Evolutionary conservation across 305 asterid species (phyloP).

Genomic region (Fraxinus floribunda): DNA sequence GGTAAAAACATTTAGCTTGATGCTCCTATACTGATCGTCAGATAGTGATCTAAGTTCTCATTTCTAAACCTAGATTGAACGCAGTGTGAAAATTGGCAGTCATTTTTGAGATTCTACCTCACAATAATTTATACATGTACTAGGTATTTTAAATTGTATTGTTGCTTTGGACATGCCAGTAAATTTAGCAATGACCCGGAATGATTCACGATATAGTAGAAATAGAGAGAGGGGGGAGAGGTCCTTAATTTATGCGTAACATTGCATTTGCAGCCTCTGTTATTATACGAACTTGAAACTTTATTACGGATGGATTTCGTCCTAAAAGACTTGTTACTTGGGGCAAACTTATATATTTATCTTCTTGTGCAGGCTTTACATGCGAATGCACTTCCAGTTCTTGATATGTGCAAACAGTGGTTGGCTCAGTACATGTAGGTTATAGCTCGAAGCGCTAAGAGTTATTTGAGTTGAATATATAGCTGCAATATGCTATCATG

Average conservation of each 20-base stretch:
- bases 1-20: background rate
- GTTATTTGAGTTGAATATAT: conserved; percentile 26
- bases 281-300: background rate
- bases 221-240: background rate
- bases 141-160: background rate
- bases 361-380: conserved; percentile 72
- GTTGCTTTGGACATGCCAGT: background rate
- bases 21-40: background rate
- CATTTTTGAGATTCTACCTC: background rate
- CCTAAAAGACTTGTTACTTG: background rate
- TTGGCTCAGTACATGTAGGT: conserved; percentile 85
- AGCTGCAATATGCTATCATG: conserved; percentile 18
- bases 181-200: background rate
- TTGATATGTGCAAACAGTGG: conserved; percentile 99
- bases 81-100: background rate
- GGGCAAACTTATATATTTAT: background rate
- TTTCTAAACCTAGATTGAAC: background rate
- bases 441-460: conserved; percentile 8
- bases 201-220: background rate
- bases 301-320: background rate
- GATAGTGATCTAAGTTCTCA: background rate
- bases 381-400: conserved; percentile 96
- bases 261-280: background rate
- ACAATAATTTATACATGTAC: background rate
- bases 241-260: background rate